Conservation (phyloP, 164 flowering plant species). For the Vitis cinerea region DNA sequence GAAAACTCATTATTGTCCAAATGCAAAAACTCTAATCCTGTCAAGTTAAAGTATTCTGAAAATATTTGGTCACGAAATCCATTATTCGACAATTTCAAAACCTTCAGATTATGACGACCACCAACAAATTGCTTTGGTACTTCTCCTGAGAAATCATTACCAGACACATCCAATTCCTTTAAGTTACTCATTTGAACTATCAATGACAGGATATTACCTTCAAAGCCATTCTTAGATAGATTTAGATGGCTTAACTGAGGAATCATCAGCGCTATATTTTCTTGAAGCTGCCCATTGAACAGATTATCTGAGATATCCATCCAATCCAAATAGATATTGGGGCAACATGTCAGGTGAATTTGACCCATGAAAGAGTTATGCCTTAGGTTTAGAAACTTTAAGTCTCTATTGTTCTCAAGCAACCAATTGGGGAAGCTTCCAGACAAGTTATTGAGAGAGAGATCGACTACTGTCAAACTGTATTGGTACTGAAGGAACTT, state of each 20-base stretch:
- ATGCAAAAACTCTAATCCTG: neutral
- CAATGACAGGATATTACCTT: neutral
- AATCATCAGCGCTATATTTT: neutral
- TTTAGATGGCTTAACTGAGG: neutral
- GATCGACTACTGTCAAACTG: neutral
- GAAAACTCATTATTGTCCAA: neutral
- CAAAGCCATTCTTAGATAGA: neutral
- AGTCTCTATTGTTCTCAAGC: neutral
- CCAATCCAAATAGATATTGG: neutral
- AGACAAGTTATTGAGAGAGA: conserved; percentile 8
- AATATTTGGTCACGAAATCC: neutral
- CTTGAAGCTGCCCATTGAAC: neutral
- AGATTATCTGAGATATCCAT: neutral
- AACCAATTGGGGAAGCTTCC: conserved; percentile 9
- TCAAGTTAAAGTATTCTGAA: neutral
- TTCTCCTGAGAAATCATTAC: neutral
- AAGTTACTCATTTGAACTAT: neutral
- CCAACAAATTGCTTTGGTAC: neutral
- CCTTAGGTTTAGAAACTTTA: neutral
- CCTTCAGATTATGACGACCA: too few relatives aligned
- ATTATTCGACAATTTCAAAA: neutral
- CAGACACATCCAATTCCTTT: neutral
- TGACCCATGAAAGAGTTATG: conserved; percentile 7
- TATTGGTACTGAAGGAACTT: neutral
- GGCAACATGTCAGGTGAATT: neutral